Conservation (phyloP, 176 grass and related monocot genomes). For the Tillandsia leiboldiana region DNA sequence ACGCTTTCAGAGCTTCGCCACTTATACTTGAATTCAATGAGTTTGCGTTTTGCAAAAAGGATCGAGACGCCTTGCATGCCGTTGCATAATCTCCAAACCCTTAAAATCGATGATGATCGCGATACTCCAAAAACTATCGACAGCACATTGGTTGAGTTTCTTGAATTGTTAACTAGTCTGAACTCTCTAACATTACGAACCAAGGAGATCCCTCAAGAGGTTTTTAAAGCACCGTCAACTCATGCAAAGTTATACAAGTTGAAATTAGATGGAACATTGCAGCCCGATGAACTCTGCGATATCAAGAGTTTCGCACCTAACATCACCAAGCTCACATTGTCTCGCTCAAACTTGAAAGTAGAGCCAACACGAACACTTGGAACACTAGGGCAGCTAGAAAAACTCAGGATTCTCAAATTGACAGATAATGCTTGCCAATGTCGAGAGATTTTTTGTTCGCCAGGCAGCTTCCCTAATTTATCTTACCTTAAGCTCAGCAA, state of each 20-base stretch:
- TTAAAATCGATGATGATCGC: not conserved
- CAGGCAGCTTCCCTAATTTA: not conserved
- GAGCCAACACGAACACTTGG: slow-evolving; percentile 1
- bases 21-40: no score
- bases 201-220: not conserved
- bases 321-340: not conserved
- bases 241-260: not conserved
- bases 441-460: not conserved
- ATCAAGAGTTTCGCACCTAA: not conserved
- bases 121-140: not conserved
- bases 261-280: not conserved
- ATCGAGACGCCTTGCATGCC: not conserved
- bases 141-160: not conserved
- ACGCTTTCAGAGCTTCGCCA: no score
- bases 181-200: not conserved
- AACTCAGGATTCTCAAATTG: not conserved
- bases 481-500: not conserved
- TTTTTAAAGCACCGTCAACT: not conserved
- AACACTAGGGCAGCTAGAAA: not conserved
- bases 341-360: not conserved
- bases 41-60: not conserved
- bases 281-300: not conserved
- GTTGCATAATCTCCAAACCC: not conserved
- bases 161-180: not conserved
- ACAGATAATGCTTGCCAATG: not conserved